Conservation (phyloP, 2,329 filamentous ascomycete species). For the Fusarium humuli region DNA sequence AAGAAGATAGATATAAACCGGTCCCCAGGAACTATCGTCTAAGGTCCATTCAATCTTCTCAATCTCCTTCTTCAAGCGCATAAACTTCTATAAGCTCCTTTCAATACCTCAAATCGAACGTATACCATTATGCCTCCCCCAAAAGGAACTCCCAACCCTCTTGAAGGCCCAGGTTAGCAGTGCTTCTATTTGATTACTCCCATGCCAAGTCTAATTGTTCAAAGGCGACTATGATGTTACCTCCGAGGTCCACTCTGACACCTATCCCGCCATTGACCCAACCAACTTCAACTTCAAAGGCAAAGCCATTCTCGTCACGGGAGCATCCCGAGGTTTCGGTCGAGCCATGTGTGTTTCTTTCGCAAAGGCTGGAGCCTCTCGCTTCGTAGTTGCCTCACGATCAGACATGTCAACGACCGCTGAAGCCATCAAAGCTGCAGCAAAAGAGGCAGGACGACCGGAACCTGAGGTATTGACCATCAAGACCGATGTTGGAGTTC, state of each 20-base stretch:
- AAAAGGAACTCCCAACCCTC: constrained; percentile 11
- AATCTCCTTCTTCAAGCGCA: background rate
- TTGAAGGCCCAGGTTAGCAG: constrained; percentile 13
- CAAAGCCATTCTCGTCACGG: constrained; percentile 13
- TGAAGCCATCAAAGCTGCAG: background rate
- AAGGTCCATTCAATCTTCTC: background rate
- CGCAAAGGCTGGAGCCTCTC: constrained; percentile 8
- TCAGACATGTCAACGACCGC: constrained; percentile 9
- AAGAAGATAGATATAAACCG: background rate
- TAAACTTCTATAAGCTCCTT: background rate
- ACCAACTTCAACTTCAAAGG: constrained; percentile 3
- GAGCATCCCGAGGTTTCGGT: constrained; percentile 20
- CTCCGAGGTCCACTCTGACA: constrained; percentile 2
- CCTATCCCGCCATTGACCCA: constrained; percentile 16
- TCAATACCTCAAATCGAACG: too few relatives aligned
- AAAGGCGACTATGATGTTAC: constrained; percentile 18
- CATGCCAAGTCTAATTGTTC: background rate
- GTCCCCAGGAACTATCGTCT: background rate
- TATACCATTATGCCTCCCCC: constrained; percentile 4
- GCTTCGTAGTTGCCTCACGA: background rate
- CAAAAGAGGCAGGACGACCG: background rate
- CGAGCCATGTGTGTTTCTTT: constrained; percentile 17
- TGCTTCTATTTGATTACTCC: fast-evolving
- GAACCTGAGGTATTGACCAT: constrained; percentile 4
- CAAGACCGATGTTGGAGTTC: constrained; percentile 9